These are phyloP conservation scores for Colletotrichum sidae DNA, from an alignment of 2,329 filamentous ascomycete species.

Conservation along the genomic window DNA sequence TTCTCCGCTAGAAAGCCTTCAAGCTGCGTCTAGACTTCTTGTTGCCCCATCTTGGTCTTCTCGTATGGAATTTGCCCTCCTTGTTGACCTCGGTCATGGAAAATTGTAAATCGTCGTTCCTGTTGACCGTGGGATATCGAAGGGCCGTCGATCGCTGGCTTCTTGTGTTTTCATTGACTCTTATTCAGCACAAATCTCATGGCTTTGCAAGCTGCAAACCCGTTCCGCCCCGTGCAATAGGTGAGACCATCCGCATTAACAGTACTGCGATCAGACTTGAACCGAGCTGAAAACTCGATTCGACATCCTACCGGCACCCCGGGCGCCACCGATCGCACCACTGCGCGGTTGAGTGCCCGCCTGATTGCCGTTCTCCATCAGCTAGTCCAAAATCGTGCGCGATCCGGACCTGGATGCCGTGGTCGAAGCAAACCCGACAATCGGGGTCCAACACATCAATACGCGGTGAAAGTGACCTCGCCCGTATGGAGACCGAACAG, in stretches of 20 bases:
- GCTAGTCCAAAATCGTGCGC: neutral
- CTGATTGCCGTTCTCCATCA: conserved; percentile 1
- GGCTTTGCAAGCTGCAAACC: no score
- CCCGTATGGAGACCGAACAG: no score
- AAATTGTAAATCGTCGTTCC: no score
- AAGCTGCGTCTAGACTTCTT: neutral
- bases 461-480: no score
- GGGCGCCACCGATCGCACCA: conserved; percentile 12
- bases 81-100: neutral
- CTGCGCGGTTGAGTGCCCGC: conserved; percentile 7
- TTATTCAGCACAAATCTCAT: no score
- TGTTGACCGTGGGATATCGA: no score
- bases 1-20: conserved; percentile 8
- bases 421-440: neutral
- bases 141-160: no score
- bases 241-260: neutral
- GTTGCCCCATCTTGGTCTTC: neutral
- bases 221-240: neutral
- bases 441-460: neutral
- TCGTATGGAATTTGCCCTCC: neutral
- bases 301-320: conserved; percentile 3
- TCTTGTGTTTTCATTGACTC: no score
- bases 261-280: neutral
- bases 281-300: neutral
- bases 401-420: neutral